Conservation (phyloP, 257 asterid species). For the Scutellaria galericulata region DNA sequence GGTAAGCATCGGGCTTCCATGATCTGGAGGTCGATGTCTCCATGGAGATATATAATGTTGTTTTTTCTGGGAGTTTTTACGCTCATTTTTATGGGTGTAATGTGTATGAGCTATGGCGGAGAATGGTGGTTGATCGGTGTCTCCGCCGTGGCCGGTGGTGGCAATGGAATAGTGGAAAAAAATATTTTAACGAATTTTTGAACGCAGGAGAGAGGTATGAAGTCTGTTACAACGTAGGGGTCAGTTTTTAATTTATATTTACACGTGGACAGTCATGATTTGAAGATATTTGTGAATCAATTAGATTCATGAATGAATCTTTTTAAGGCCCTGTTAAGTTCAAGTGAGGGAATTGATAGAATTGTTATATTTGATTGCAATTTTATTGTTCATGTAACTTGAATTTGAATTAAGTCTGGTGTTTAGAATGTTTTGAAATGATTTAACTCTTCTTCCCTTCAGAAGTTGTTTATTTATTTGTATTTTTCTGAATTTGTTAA, state of each 20-base stretch:
- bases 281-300: neutral
- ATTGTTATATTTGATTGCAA: too few species aligned
- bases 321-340: too few species aligned
- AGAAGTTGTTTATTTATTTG: too few species aligned
- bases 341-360: too few species aligned
- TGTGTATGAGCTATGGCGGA: slow-evolving; percentile 39
- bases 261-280: slow-evolving; percentile 26
- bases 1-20: slow-evolving; percentile 85
- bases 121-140: slow-evolving; percentile 36
- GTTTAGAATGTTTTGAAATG: too few species aligned
- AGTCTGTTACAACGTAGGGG: neutral
- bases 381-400: too few species aligned
- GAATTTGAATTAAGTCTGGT: too few species aligned
- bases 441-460: too few species aligned
- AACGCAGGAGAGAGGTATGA: neutral
- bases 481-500: too few species aligned
- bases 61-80: slow-evolving; percentile 13
- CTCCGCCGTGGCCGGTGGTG: slow-evolving; percentile 48
- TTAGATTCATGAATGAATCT: too few species aligned
- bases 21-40: slow-evolving; percentile 80
- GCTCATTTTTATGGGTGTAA: slow-evolving; percentile 16
- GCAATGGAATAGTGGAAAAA: neutral
- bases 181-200: slow-evolving; percentile 12
- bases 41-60: slow-evolving; percentile 60
- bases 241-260: neutral